These are phyloP conservation scores for Macrotyloma uniflorum DNA, from an alignment of 306 rosid genomes.

Conservation along the genomic window DNA sequence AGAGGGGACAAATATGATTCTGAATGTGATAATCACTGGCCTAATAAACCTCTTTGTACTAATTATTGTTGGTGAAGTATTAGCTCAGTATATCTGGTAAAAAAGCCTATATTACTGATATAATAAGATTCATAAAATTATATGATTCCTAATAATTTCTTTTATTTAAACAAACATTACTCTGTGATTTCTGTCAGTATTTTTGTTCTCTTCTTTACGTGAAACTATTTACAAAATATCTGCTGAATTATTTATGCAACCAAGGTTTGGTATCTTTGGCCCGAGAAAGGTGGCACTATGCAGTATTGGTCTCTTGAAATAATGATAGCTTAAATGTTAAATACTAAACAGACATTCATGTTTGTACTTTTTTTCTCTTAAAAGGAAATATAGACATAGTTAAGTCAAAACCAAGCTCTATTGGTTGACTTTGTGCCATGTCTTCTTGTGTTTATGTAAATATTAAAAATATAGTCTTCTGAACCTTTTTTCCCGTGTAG, in stretches of 20 bases:
- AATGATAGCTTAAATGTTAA: background rate
- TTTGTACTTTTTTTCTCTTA: background rate
- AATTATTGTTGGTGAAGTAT: conserved; percentile 1
- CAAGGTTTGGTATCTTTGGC: conserved; percentile 1
- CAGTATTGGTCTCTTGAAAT: background rate
- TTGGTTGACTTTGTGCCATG: background rate
- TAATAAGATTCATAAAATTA: background rate
- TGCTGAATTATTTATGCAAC: conserved; percentile 8
- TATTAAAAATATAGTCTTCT: background rate
- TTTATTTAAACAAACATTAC: background rate
- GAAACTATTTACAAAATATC: background rate
- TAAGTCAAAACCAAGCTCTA: background rate
- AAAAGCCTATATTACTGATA: background rate
- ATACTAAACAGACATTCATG: background rate
- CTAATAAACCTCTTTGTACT: background rate
- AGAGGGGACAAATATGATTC: background rate
- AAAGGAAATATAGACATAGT: background rate
- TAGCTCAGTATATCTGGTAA: background rate
- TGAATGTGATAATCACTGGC: background rate
- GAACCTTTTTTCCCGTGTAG: conserved; percentile 44
- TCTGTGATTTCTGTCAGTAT: background rate
- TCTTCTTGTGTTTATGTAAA: conserved; percentile 12
- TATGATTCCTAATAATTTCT: background rate
- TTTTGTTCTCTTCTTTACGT: conserved; percentile 2
- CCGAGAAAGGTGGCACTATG: conserved; percentile 9